A percentile compares a stretch with the other conserved stretches of the same genome.
Evolutionary conservation across 1,139 yeast species (phyloP).

Genomic region (Candida neerlandica): DNA sequence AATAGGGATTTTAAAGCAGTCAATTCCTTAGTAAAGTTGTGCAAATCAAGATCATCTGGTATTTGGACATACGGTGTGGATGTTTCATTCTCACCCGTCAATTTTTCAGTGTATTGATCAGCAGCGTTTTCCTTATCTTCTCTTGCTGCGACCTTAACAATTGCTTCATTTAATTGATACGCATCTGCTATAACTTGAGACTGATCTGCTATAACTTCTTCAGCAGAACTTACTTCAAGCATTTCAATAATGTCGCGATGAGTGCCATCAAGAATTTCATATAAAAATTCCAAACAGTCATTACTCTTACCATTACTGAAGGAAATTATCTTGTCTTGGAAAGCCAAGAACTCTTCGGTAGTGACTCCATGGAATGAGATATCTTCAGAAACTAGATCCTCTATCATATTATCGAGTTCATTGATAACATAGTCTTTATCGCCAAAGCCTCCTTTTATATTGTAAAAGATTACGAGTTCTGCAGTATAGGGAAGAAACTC

Average conservation of each 20-base stretch:
- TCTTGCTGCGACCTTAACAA: no score
- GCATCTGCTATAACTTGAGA: no score
- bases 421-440: conserved; percentile 8
- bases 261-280: no score
- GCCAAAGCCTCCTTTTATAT: conserved; percentile 4
- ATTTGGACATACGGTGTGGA: conserved; percentile 19
- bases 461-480: conserved; percentile 11
- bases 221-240: no score
- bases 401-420: conserved; percentile 1
- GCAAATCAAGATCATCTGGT: conserved; percentile 24
- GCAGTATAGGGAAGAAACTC: conserved; percentile 5
- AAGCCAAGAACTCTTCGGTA: conserved; percentile 7
- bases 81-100: neutral
- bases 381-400: conserved; percentile 3
- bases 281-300: conserved; percentile 9
- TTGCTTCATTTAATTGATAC: no score
- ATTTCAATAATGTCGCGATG: no score
- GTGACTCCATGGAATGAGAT: conserved; percentile 6
- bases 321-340: conserved; percentile 10
- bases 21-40: conserved; percentile 28
- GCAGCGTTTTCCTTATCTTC: neutral
- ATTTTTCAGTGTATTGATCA: neutral
- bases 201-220: no score
- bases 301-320: conserved; percentile 9
- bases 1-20: conserved; percentile 21